Base-by-base conservation (phyloP, 805 yeast genomes). In the Nakazawaea molendinolei region DNA sequence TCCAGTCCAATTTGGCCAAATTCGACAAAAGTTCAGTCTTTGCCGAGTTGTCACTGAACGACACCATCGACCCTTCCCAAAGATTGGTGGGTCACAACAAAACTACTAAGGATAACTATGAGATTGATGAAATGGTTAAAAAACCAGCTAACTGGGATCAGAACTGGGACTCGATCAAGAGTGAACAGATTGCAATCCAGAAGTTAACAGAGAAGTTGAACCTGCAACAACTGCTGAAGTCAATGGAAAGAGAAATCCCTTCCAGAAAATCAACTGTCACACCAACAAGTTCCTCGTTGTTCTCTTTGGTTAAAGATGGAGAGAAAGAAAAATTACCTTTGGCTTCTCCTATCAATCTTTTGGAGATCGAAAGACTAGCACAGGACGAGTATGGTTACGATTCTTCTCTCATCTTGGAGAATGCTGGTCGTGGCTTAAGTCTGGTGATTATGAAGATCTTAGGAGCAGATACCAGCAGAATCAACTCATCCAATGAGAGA, bases 21-120 rank as follows among this genome's bases (percentile, higher is more conserved):
- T 89, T 89, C 50, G 92, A 89, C 55, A 89, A 89, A 55, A 63
- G 68, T 40, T 67, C 78, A 5, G 90, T 87, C 3, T 82, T 89
- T 55, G 83, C 81, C 33, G 86, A 86, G 51, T 70, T 89, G 49
- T 76, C 75, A 34, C 67, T 67, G 43, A 60, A 65, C 36, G 96
- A 87, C 51, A 68, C 64, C 14, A 65, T 75, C 13, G 74, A 69
- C 26, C 79, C 80, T 1, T 62, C 67, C 10, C 66, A 72, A 28
- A 67, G 95, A 45, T 65, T 86, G 31, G 95, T 84, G 5, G 78
- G 86, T 3, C 84, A 79, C 52, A 87, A 87, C 51, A 79, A 74
- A 45, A 49, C 67, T 13, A 53, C 52, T 13, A 63, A 65, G 45
- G 61, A 64, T 19, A 84, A 81, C 39, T 81, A 74, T 48, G 81